These are phyloP conservation scores for Periglandula ipomoeae DNA, from an alignment of 2,329 filamentous ascomycete species.

Conservation along the genomic window DNA sequence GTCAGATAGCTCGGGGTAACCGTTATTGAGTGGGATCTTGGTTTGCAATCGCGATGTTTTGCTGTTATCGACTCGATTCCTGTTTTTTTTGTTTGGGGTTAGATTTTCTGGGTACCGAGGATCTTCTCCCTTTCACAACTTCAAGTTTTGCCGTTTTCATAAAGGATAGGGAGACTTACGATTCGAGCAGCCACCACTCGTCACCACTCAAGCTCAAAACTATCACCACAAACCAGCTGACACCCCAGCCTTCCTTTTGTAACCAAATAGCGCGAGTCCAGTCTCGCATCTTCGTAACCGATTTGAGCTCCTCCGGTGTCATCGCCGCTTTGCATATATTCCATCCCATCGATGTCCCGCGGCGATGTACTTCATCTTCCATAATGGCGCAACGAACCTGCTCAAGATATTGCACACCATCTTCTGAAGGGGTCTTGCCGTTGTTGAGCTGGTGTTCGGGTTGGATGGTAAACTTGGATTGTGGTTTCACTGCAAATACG, in stretches of 20 bases:
- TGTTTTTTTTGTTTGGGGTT: not conserved
- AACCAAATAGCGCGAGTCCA: constrained; percentile 60
- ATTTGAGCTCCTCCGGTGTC: constrained; percentile 45
- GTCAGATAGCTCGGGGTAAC: constrained; percentile 35
- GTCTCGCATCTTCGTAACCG: constrained; percentile 53
- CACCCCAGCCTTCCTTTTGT: constrained; percentile 59
- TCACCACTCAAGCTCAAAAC: constrained; percentile 65
- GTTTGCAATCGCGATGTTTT: constrained; percentile 24
- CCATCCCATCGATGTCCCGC: constrained; percentile 59
- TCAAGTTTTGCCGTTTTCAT: not conserved
- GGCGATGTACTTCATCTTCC: constrained; percentile 51
- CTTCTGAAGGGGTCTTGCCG: constrained; percentile 43
- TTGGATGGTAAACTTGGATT: constrained; percentile 43
- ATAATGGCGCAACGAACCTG: constrained; percentile 52
- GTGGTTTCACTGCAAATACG: constrained; percentile 60
- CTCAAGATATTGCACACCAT: constrained; percentile 50
- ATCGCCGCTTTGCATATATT: constrained; percentile 38
- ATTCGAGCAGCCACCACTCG: constrained; percentile 66
- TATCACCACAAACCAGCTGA: constrained; percentile 63
- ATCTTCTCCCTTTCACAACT: constrained; percentile 9
- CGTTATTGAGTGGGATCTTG: constrained; percentile 33
- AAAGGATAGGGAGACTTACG: constrained; percentile 31
- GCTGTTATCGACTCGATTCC: constrained; percentile 16
- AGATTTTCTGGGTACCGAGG: too few species aligned
- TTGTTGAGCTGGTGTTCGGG: constrained; percentile 59